Evolutionary conservation across 164 flowering plant genomes (phyloP).

Genomic region (Houttuynia cordata): DNA sequence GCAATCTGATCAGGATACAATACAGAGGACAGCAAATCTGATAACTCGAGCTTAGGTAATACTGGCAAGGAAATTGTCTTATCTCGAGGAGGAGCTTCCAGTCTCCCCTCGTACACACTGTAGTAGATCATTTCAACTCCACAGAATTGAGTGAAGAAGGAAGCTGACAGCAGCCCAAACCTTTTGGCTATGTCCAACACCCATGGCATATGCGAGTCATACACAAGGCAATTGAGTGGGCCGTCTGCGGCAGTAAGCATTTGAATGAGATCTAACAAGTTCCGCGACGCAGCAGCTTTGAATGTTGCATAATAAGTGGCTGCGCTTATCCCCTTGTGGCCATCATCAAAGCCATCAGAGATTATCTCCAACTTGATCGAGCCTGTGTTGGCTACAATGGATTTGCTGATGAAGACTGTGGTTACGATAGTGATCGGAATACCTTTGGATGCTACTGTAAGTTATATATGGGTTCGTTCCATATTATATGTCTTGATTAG

Average conservation of each 20-base stretch:
- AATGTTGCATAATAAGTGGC: slow-evolving; percentile 7
- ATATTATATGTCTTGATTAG: no score
- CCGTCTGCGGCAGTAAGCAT: background rate
- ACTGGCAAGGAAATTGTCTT: slow-evolving; percentile 11
- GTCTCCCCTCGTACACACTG: slow-evolving; percentile 7
- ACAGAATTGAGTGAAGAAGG: slow-evolving; percentile 42
- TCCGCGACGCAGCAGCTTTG: background rate
- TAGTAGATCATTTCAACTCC: slow-evolving; percentile 20
- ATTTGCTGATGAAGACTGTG: slow-evolving; percentile 1
- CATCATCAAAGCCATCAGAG: slow-evolving; percentile 3
- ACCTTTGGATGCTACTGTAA: slow-evolving; percentile 1
- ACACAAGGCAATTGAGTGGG: slow-evolving; percentile 11
- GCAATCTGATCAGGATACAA: slow-evolving; percentile 6
- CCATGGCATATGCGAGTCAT: slow-evolving; percentile 9
- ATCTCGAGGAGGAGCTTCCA: slow-evolving; percentile 10
- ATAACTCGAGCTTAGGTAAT: slow-evolving; percentile 14
- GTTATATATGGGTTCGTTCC: no score
- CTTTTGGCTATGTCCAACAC: slow-evolving; percentile 4
- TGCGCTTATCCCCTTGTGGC: background rate
- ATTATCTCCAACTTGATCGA: slow-evolving; percentile 1
- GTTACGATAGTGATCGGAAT: slow-evolving; percentile 1
- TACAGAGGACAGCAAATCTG: slow-evolving; percentile 29
- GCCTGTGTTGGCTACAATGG: background rate
- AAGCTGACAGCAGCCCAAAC: slow-evolving; percentile 12
- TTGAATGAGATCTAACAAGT: slow-evolving; percentile 1